Evolutionary conservation across 352 stramenopile species (phyloP), one percentile per base, ranked within the genome.

Genomic region (Phytophthora colocasiae): DNA sequence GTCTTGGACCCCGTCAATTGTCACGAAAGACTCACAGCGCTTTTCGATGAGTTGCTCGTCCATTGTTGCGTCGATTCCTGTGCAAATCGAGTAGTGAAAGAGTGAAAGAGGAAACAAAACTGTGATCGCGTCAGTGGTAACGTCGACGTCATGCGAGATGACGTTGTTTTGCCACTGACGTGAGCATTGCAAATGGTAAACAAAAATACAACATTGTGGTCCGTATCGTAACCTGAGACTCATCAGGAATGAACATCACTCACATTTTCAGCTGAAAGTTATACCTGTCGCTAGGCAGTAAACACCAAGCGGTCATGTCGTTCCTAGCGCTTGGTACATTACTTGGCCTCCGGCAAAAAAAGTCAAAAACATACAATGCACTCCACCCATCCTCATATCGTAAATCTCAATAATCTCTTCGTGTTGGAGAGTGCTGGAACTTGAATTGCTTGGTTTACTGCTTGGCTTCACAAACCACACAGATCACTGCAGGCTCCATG

Each of bases 381-480:
- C 17, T 6, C 22, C n/a, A 46, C 40, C 40, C n/a, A 52, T 8
- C n/a, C 36, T 5, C 24, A 24, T 24, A 39, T 4, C 38, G 14
- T 29, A 12, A 22, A 22, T 1, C 43, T 19, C 22, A 2, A 34
- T 34, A 53, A 41, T 1, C 15, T 17, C 47, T 2, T 17, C 26
- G 22, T 49, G 19, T 8, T 54, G 47, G 46, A n/a, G 15, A 11
- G 46, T 51, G 24, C 38, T 41, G 24, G n/a, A 43, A 51, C 22
- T 14, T 7, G 2, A 8, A 24, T 26, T 58, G 27, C 29, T 49
- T 17, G 27, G 14, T 14, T 54, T 4, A 34, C 2, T 24, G n/a
- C 19, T 54, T 38, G 26, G 8, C 57, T 62, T 74, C 74, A 58
- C 69, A 81, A 27, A 3, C 24, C 26, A 74, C 69, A 53, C 73